Conservation (phyloP, 1,284 basidiomycete genomes). For the Moesziomyces parantarcticus region DNA sequence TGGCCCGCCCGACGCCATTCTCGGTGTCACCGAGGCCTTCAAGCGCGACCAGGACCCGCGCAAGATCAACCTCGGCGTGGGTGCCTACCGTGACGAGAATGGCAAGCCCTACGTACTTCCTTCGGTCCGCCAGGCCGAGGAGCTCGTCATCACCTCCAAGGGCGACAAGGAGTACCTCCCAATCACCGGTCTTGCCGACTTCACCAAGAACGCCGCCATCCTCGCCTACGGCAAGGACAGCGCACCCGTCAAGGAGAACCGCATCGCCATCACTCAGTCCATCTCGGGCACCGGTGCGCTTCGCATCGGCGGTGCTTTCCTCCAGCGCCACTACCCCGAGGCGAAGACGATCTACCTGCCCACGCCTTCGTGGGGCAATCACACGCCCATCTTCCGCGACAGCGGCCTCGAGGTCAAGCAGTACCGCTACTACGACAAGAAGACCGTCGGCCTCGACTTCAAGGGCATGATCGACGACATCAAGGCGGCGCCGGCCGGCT, state of each 20-base stretch:
- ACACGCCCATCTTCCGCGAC: conserved; percentile 80
- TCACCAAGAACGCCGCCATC: conserved; percentile 88
- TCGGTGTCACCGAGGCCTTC: conserved; percentile 95
- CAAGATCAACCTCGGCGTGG: conserved; percentile 94
- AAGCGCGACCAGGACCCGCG: conserved; percentile 83
- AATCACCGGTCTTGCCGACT: conserved; percentile 88
- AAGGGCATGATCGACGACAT: conserved; percentile 66
- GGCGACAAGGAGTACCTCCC: conserved; percentile 98
- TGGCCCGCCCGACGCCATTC: conserved; percentile 92
- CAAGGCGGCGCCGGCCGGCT: conserved; percentile 70
- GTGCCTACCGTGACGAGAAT: conserved; percentile 86
- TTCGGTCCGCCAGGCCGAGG: conserved; percentile 93
- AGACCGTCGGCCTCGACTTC: conserved; percentile 68
- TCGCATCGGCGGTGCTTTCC: conserved; percentile 93
- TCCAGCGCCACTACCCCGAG: conserved; percentile 84
- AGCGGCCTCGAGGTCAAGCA: conserved; percentile 91
- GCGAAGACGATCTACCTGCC: conserved; percentile 93
- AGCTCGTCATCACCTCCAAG: conserved; percentile 76
- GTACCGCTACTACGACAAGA: conserved; percentile 74
- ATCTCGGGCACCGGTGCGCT: conserved; percentile 99
- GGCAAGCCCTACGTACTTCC: conserved; percentile 95
- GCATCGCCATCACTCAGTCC: conserved; percentile 86
- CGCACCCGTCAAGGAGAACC: conserved; percentile 77
- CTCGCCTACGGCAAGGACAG: conserved; percentile 86
- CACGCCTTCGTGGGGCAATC: conserved; percentile 96